Evolutionary conservation across 139 green algal species (phyloP), one percentile per base, ranked within the genome.

Genomic region (Chlamydomonas sp.): DNA sequence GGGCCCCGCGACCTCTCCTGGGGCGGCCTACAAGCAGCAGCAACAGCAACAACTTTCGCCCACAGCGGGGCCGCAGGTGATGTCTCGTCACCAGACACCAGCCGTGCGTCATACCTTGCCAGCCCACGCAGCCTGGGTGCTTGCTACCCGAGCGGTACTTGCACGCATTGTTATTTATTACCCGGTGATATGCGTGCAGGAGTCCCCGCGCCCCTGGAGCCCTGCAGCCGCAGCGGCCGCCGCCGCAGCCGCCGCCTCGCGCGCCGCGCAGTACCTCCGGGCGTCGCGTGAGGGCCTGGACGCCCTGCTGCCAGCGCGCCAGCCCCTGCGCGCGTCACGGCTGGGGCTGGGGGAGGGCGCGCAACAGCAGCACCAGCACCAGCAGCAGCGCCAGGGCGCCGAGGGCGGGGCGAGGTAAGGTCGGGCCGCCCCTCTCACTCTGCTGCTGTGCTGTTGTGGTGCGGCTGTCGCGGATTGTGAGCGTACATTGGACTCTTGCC

Each of bases 231-330:
- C 89, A 0, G 88, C 90, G 0, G 64, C 77, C 0, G 88, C 90
- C 18, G 90, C 90, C 0, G 87, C 88, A 0, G 88, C 90, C 1
- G 90, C 90, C 16, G 90, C 90, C 0, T 88, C 88, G 1, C 88
- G 88, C 18, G 90, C 90, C 8, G 88, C 69, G 1, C 66, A 85
- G 3, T 93, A 86, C 90, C 88, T 93, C 63, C 69, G 90, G 7
- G 31, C 57, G 17, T 90, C 84, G 18, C 74, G 79, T 18, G 90
- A 93, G 77, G 83, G 80, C 49, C 57, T 91, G 10, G 85, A 91
- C 17, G 83, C 79, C 2, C 83, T 93, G 69, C 66, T 93, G 61
- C 77, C 64, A 8, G 62, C 85, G 59, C 59, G 12, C 20, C 31
- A 31, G 59, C 78, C 78, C 68, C 31, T 49, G 31, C 31, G 31